phyloP scores from a whole-genome alignment of 2,329 filamentous ascomycete species.

The Colletotrichum tropicale region DNA sequence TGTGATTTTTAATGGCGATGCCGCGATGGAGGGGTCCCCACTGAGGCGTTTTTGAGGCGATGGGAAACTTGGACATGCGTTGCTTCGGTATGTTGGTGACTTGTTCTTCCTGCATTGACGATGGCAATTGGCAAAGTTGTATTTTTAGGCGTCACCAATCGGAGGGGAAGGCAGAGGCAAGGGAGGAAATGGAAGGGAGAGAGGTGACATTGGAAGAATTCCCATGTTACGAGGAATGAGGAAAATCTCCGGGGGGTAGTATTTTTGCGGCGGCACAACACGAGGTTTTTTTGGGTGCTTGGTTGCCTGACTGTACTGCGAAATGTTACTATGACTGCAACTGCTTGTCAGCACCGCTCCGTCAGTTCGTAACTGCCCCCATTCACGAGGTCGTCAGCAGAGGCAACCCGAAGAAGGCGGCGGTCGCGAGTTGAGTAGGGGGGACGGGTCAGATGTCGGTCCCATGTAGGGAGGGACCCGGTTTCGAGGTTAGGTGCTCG shows the following conservation, averaged over 20 bases:
- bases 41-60: not conserved
- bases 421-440: conserved; percentile 3
- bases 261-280: not conserved
- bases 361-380: not conserved
- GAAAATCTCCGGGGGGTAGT: not conserved
- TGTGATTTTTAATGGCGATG: not conserved
- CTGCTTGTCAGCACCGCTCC: not conserved
- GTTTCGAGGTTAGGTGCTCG: not conserved
- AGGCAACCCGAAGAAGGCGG: not conserved
- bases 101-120: not conserved
- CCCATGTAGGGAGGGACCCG: conserved; percentile 5
- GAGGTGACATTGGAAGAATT: not conserved
- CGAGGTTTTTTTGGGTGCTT: not conserved
- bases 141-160: not conserved
- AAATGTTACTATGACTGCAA: not conserved
- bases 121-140: not conserved
- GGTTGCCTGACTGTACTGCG: not conserved
- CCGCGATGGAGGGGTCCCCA: not conserved
- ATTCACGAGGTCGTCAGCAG: not conserved
- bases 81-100: not conserved
- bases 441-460: conserved; percentile 7
- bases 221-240: not conserved
- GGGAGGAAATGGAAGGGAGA: not conserved
- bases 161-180: not conserved
- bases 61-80: not conserved